phyloP scores from a whole-genome alignment of 108 stramenopile species.

The Conticribra guillardii region DNA sequence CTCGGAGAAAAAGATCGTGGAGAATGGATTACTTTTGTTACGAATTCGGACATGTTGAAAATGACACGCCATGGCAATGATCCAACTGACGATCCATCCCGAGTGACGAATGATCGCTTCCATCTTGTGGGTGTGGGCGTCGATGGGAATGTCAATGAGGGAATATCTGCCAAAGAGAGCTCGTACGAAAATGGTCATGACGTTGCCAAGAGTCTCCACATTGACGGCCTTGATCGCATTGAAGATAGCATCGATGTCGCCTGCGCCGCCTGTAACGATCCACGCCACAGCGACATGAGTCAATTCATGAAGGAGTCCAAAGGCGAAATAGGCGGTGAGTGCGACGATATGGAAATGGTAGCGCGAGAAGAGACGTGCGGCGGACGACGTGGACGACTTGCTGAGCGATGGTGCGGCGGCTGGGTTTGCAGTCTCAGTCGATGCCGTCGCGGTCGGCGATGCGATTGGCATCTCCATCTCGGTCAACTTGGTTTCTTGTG shows the following conservation, averaged over 20 bases:
- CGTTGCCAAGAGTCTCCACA: slow-evolving; percentile 4
- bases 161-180: slow-evolving; percentile 32
- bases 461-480: too few species aligned
- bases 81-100: slow-evolving; percentile 65
- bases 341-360: too few species aligned
- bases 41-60: not conserved
- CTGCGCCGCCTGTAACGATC: too few species aligned
- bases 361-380: too few species aligned
- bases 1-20: not conserved
- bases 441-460: too few species aligned
- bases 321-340: slow-evolving; percentile 62
- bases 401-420: too few species aligned
- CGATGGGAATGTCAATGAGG: slow-evolving; percentile 5
- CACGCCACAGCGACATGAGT: slow-evolving; percentile 50
- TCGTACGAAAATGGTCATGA: slow-evolving; percentile 17
- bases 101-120: slow-evolving; percentile 45
- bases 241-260: not conserved
- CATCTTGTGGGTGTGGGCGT: not conserved
- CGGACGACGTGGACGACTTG: too few species aligned
- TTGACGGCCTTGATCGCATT: not conserved
- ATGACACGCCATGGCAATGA: slow-evolving; percentile 19
- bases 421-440: too few species aligned
- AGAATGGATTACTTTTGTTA: not conserved
- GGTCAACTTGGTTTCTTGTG: too few species aligned
- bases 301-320: slow-evolving; percentile 65